Percentiles rank a stretch among this genome's conserved stretches.
Conservation (phyloP, 495 filamentous ascomycete species). For the Saxophila tyrrhenica region DNA sequence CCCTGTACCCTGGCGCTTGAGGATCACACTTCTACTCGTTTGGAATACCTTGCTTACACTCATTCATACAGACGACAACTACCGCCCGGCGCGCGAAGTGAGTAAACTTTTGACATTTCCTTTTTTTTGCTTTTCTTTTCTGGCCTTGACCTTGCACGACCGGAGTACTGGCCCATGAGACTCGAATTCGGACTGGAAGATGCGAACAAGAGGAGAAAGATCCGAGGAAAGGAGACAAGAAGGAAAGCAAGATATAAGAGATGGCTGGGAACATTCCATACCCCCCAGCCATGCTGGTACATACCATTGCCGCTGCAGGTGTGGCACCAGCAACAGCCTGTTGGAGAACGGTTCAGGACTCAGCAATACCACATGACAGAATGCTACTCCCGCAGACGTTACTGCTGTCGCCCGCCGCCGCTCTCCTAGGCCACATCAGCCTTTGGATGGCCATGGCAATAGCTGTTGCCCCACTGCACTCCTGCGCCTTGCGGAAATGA, state of each 20-base stretch:
- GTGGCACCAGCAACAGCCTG: too few relatives aligned
- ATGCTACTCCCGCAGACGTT: too few relatives aligned
- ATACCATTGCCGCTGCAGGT: too few relatives aligned
- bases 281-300: too few relatives aligned
- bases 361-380: too few relatives aligned
- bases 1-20: not conserved
- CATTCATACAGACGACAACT: conserved; percentile 19
- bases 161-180: not conserved
- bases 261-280: too few relatives aligned
- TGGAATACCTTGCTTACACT: conserved; percentile 1
- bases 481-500: not conserved
- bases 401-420: not conserved
- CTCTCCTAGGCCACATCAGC: not conserved
- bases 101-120: not conserved
- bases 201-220: too few relatives aligned
- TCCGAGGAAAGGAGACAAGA: too few relatives aligned
- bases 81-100: conserved; percentile 20
- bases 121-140: not conserved
- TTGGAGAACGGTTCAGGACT: too few relatives aligned
- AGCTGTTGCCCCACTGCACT: not conserved
- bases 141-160: not conserved
- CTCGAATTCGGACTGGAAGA: not conserved
- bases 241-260: too few relatives aligned
- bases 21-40: not conserved
- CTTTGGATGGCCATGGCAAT: not conserved